Conservation (phyloP, 1,284 basidiomycete species). For the Austropuccinia psidii region DNA sequence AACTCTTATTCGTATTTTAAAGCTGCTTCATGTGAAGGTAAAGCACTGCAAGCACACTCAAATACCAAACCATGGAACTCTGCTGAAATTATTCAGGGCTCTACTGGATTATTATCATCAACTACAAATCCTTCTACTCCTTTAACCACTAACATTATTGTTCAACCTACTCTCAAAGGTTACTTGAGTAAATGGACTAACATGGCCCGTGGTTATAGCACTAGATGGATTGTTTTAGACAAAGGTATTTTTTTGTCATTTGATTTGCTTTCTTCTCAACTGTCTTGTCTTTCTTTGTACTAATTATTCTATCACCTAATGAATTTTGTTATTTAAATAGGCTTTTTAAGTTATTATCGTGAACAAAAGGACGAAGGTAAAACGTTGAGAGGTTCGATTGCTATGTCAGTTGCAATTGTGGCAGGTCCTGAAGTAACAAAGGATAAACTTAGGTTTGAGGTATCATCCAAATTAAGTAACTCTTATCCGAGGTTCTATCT, state of each 20-base stretch:
- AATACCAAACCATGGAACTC: slow-evolving; percentile 22
- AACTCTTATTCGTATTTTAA: not conserved
- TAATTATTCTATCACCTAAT: not conserved
- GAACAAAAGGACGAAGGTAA: slow-evolving; percentile 85
- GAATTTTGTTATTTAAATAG: slow-evolving; percentile 29
- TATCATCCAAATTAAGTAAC: slow-evolving; percentile 55
- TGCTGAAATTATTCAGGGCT: too few relatives aligned
- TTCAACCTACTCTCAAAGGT: slow-evolving; percentile 62
- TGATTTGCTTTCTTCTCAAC: not conserved
- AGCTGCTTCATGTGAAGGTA: slow-evolving; percentile 40
- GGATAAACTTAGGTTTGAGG: slow-evolving; percentile 71
- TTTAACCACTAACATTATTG: not conserved
- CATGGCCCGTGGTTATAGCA: slow-evolving; percentile 80
- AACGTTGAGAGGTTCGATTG: slow-evolving; percentile 77
- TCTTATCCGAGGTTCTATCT: slow-evolving; percentile 65
- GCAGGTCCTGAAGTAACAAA: slow-evolving; percentile 47
- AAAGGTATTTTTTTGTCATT: slow-evolving; percentile 59
- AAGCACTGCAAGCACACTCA: slow-evolving; percentile 38
- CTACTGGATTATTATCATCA: slow-evolving; percentile 15
- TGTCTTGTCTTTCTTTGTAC: not conserved
- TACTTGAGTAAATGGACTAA: slow-evolving; percentile 86
- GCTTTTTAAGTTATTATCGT: slow-evolving; percentile 57
- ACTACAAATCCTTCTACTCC: slow-evolving; percentile 3
- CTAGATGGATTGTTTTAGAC: slow-evolving; percentile 88
- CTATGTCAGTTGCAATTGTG: slow-evolving; percentile 69